Evolutionary conservation across 78 protist species (phyloP), one percentile per base, ranked within the genome.

Genomic region (Speleostelium caveatum): DNA sequence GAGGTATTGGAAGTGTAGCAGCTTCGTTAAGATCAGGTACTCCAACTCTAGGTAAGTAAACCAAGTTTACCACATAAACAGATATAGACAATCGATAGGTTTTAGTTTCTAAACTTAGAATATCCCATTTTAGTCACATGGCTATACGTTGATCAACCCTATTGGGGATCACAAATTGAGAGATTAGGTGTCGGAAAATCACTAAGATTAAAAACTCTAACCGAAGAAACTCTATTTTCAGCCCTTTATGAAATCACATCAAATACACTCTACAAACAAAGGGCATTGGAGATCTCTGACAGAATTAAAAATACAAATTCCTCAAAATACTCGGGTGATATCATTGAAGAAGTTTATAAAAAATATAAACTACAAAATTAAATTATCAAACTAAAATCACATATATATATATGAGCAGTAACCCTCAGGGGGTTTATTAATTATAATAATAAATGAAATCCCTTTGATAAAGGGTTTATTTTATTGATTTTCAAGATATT

Each of bases 1-100:
- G 83, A 16, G 83, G 83, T 1, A 55, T 73, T 16, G 83, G 83
- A 10, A 38, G 69, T 2, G 38, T 32, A 38, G 83, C 49, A 3
- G 66, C 68, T n/a, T 42, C 41, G 7, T 53, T 66, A 38, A 66
- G 38, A 66, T 38, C 30, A n/a, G 53, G 45, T 0, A 66, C 33
- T 38, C 73, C 73, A 16, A 38, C 73, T 45, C 6, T n/a, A n/a
- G n/a, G n/a, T n/a, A n/a, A n/a, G n/a, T n/a, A n/a, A n/a, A n/a
- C n/a, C n/a, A n/a, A n/a, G n/a, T n/a, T n/a, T n/a, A n/a, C n/a
- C n/a, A n/a, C n/a, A n/a, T n/a, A n/a, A n/a, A n/a, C n/a, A n/a
- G n/a, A n/a, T n/a, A n/a, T n/a, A n/a, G n/a, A n/a, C n/a, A n/a
- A n/a, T n/a, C n/a, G n/a, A n/a, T n/a, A n/a, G n/a, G n/a, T n/a